Percentiles rank a stretch among this genome's conserved stretches.
These are phyloP conservation scores for Aspergillus tanneri DNA, from an alignment of 2,329 filamentous ascomycete genomes.

Conservation along the genomic window DNA sequence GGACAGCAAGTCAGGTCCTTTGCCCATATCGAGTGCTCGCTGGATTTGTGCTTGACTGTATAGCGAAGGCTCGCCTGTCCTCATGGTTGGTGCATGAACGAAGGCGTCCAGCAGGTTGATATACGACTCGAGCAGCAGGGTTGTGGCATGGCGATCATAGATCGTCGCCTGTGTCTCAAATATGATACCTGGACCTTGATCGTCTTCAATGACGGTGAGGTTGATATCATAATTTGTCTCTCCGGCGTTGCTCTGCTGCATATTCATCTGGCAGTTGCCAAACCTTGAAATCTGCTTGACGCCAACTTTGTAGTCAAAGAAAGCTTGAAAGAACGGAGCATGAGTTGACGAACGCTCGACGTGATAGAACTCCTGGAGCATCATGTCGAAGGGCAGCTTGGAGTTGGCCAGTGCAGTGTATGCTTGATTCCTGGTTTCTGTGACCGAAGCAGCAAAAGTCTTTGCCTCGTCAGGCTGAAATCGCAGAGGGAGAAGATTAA, in stretches of 20 bases:
- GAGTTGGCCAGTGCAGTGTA: conserved; percentile 46
- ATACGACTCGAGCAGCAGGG: background rate
- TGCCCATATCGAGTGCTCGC: background rate
- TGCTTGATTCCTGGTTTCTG: conserved; percentile 22
- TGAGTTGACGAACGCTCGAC: conserved; percentile 40
- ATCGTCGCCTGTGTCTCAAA: background rate
- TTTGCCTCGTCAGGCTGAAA: conserved; percentile 27
- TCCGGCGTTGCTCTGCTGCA: conserved; percentile 26
- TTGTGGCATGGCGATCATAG: background rate
- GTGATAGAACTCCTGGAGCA: conserved; percentile 46
- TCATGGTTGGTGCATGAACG: background rate
- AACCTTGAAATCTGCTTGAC: background rate
- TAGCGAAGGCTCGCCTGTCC: background rate
- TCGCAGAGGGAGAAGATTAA: conserved; percentile 52
- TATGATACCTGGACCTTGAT: background rate
- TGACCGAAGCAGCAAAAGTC: conserved; percentile 27
- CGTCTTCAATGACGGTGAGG: conserved; percentile 1
- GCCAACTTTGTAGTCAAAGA: conserved; percentile 44
- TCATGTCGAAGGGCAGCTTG: conserved; percentile 49
- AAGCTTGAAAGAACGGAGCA: conserved; percentile 52
- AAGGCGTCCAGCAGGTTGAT: conserved; percentile 1
- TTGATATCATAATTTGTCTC: conserved; percentile 8
- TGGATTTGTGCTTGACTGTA: background rate
- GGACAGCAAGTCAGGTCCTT: background rate
- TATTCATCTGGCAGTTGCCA: background rate